A percentile compares a stretch with the other conserved stretches of the same genome.
phyloP scores from a whole-genome alignment of 768 basidiomycete species.

The Crassisporium funariophilum region DNA sequence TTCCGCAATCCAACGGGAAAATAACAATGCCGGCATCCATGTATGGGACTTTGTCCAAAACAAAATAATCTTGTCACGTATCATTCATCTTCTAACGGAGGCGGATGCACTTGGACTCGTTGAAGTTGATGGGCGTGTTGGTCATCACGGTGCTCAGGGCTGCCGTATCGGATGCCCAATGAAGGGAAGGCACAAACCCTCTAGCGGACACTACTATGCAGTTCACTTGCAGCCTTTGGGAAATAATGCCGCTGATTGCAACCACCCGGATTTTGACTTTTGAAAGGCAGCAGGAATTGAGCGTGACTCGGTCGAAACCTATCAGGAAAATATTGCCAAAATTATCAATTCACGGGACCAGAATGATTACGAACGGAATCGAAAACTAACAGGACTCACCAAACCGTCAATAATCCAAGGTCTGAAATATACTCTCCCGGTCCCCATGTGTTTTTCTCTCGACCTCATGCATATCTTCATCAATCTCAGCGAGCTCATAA shows the following conservation, averaged over 20 bases:
- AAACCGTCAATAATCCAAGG: slow-evolving; percentile 4
- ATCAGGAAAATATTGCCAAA: not conserved
- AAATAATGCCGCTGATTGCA: not conserved
- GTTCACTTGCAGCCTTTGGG: slow-evolving; percentile 3
- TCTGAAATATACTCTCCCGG: not conserved
- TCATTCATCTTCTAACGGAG: slow-evolving; percentile 4
- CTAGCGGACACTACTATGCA: slow-evolving; percentile 5
- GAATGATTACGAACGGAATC: slow-evolving; percentile 4
- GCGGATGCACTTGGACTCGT: slow-evolving; percentile 13
- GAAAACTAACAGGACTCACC: slow-evolving; percentile 2
- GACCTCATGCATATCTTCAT: slow-evolving; percentile 7
- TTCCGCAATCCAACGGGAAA: slow-evolving; percentile 2
- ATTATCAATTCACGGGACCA: not conserved
- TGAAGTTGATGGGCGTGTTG: slow-evolving; percentile 13
- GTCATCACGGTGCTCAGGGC: slow-evolving; percentile 15
- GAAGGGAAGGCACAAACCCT: slow-evolving; percentile 9
- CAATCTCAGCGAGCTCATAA: slow-evolving; percentile 1
- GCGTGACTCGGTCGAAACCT: not conserved
- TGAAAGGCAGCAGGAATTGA: not conserved
- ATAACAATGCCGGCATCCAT: slow-evolving; percentile 3
- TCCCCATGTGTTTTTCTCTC: slow-evolving; percentile 2
- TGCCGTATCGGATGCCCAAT: slow-evolving; percentile 12
- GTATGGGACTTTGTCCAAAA: slow-evolving; percentile 8
- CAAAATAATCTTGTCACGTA: not conserved
- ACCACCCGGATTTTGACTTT: slow-evolving; percentile 1